These are phyloP conservation scores for Medicago arabica DNA, from an alignment of 306 rosid species.

Conservation along the genomic window DNA sequence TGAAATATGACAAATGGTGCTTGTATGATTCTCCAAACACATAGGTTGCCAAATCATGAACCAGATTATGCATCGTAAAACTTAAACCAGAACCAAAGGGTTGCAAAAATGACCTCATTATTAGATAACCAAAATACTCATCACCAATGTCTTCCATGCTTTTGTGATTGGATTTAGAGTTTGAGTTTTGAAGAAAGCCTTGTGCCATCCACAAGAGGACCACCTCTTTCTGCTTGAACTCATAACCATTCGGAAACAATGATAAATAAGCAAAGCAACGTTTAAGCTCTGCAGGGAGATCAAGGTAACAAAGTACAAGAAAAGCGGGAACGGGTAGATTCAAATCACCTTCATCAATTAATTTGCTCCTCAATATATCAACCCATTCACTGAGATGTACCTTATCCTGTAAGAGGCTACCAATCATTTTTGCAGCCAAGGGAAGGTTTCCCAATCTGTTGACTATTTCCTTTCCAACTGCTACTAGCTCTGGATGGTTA, in stretches of 20 bases:
- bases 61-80: conserved; percentile 47
- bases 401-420: conserved; percentile 51
- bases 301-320: conserved; percentile 34
- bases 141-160: conserved; percentile 50
- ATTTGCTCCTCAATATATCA: conserved; percentile 42
- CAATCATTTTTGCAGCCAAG: conserved; percentile 54
- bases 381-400: conserved; percentile 49
- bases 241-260: neutral
- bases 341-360: conserved; percentile 50
- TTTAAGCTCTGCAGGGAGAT: conserved; percentile 40
- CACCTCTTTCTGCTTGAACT: neutral
- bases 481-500: conserved; percentile 37
- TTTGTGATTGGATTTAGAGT: conserved; percentile 12
- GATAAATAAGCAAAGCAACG: conserved; percentile 37
- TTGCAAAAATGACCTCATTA: conserved; percentile 44
- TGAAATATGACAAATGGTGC: conserved; percentile 44
- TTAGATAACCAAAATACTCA: conserved; percentile 43
- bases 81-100: conserved; percentile 37
- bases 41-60: conserved; percentile 48
- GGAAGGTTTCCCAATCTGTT: conserved; percentile 54
- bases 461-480: conserved; percentile 53
- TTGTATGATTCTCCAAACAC: conserved; percentile 22
- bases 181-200: conserved; percentile 1
- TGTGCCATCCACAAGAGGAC: neutral
- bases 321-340: conserved; percentile 44